These are phyloP conservation scores for Phytophthora vignae DNA, from an alignment of 352 stramenopile genomes.

Conservation along the genomic window DNA sequence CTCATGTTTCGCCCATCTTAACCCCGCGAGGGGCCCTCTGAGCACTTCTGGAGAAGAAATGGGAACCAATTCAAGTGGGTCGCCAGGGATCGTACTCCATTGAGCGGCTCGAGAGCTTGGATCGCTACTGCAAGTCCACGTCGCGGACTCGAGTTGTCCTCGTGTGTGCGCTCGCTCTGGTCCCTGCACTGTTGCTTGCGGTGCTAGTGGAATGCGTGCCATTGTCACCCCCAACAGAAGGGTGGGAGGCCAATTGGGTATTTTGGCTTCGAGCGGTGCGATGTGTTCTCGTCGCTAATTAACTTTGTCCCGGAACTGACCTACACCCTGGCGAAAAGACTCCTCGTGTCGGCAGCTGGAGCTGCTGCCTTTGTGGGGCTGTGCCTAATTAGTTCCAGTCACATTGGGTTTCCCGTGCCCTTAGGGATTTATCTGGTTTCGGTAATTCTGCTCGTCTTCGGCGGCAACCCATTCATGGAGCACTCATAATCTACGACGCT, in stretches of 20 bases:
- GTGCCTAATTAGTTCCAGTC: background rate
- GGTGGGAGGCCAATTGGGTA: conserved; percentile 22
- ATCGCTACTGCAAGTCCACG: conserved; percentile 12
- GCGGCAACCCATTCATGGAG: background rate
- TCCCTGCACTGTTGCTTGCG: conserved; percentile 8
- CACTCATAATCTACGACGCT: background rate
- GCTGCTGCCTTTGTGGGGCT: background rate
- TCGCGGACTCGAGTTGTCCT: conserved; percentile 8
- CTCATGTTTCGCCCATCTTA: no score
- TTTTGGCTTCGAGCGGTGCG: conserved; percentile 8
- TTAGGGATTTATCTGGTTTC: background rate
- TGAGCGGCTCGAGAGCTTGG: conserved; percentile 16
- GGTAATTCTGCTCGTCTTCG: background rate
- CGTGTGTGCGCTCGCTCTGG: conserved; percentile 8
- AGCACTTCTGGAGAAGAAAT: background rate
- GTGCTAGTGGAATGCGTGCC: conserved; percentile 17
- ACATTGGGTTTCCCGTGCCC: background rate
- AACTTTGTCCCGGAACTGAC: background rate
- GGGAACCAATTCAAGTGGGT: conserved; percentile 21
- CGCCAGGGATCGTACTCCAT: conserved; percentile 25
- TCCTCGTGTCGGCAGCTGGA: background rate
- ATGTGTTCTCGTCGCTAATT: conserved; percentile 3
- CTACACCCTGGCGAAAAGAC: background rate
- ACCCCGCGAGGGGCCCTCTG: background rate
- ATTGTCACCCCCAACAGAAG: conserved; percentile 7